A percentile compares a stretch with the other conserved stretches of the same genome.
Evolutionary conservation across 148 eudicot genomes (phyloP).

Genomic region (Amaranthus hypochondriacus): DNA sequence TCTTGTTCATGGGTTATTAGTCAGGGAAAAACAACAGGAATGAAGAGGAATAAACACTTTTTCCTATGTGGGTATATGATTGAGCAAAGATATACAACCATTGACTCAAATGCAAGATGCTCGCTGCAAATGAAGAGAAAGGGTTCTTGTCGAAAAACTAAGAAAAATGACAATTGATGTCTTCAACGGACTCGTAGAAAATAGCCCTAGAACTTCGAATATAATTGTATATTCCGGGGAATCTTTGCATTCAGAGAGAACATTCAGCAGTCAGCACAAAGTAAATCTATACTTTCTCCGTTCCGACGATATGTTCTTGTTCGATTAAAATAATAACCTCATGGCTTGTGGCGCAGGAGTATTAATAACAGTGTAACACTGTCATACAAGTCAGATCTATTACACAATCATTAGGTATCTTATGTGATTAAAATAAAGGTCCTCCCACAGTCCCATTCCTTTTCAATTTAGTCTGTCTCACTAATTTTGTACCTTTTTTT

Average conservation of each 20-base stretch:
- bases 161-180: no score
- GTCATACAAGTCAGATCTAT: not conserved
- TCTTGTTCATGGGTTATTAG: not conserved
- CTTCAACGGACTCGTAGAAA: no score
- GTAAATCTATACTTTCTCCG: not conserved
- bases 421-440: not conserved
- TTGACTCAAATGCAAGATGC: not conserved
- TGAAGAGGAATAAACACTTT: not conserved
- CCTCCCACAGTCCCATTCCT: no score
- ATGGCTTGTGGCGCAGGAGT: no score
- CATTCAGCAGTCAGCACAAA: not conserved
- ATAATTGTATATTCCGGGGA: no score
- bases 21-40: not conserved
- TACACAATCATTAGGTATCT: not conserved
- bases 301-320: no score
- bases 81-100: not conserved
- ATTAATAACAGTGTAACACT: not conserved
- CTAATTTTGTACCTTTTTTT: no score
- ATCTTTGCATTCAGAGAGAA: not conserved
- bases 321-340: no score
- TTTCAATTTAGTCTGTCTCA: no score
- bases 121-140: not conserved
- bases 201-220: no score
- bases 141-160: not conserved
- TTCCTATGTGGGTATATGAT: not conserved